Conservation (phyloP, 768 basidiomycete species). For the Russula foetens region DNA sequence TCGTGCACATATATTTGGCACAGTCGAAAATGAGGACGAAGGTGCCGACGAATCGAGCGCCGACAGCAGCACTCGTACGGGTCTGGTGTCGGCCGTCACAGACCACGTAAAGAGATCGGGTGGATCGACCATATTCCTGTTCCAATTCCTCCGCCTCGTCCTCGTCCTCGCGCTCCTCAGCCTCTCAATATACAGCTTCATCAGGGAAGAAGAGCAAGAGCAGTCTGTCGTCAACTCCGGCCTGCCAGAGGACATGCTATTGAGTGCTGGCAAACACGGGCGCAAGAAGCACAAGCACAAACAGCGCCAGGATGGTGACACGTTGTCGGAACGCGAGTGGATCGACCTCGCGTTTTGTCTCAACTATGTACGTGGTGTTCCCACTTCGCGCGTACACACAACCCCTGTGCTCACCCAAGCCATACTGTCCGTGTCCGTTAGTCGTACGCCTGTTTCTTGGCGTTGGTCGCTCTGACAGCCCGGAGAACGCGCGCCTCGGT, state of each 20-base stretch:
- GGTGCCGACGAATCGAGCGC: neutral
- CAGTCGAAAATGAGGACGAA: neutral
- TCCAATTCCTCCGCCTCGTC: constrained; percentile 39
- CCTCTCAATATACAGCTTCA: constrained; percentile 38
- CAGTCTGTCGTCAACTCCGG: no score
- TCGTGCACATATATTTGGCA: neutral
- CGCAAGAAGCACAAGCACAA: constrained; percentile 25
- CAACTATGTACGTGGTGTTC: constrained; percentile 28
- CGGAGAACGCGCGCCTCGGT: neutral
- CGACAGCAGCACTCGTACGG: neutral
- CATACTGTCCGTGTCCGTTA: no score
- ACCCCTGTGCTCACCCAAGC: no score
- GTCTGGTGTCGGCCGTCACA: constrained; percentile 13
- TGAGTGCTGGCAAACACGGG: no score
- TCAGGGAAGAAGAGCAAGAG: constrained; percentile 26
- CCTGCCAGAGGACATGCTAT: no score
- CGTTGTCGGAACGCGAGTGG: constrained; percentile 13
- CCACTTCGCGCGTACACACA: no score
- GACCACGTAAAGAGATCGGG: constrained; percentile 37
- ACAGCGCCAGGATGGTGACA: neutral
- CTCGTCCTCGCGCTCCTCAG: constrained; percentile 41
- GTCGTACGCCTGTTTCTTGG: constrained; percentile 20
- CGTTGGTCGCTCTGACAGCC: constrained; percentile 16
- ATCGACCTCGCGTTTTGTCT: constrained; percentile 21
- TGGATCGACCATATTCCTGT: constrained; percentile 39